phyloP scores from a whole-genome alignment of 352 stramenopile genomes.

The Phytopythium boreale region DNA sequence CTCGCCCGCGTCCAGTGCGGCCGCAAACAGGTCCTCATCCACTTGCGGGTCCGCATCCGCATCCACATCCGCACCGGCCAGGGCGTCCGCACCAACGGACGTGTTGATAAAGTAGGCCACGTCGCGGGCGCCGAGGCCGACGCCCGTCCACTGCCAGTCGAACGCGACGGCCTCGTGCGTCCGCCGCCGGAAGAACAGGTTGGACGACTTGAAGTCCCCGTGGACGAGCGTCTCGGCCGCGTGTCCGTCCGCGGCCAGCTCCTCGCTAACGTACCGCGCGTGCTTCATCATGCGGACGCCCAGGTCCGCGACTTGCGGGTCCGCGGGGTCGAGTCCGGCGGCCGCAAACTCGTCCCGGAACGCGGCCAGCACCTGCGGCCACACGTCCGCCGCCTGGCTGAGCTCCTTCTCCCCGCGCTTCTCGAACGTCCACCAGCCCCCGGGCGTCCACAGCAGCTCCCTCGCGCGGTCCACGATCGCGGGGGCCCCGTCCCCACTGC shows the following conservation, averaged over 20 bases:
- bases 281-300: slow-evolving; percentile 44
- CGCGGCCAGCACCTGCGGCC: slow-evolving; percentile 28
- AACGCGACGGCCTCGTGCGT: slow-evolving; percentile 53
- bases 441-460: slow-evolving; percentile 34
- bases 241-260: slow-evolving; percentile 28
- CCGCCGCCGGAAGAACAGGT: slow-evolving; percentile 55
- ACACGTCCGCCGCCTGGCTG: slow-evolving; percentile 31
- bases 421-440: slow-evolving; percentile 56
- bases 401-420: slow-evolving; percentile 55
- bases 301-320: slow-evolving; percentile 18
- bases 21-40: not conserved
- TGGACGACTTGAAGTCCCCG: slow-evolving; percentile 71
- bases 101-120: slow-evolving; percentile 72
- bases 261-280: slow-evolving; percentile 43
- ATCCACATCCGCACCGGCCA: slow-evolving; percentile 4
- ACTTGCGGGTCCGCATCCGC: slow-evolving; percentile 3
- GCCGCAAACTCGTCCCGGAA: slow-evolving; percentile 21
- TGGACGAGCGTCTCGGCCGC: slow-evolving; percentile 44
- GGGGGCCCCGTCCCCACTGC: not conserved
- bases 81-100: slow-evolving; percentile 49
- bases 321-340: slow-evolving; percentile 5
- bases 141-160: slow-evolving; percentile 70
- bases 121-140: slow-evolving; percentile 58
- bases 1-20: slow-evolving; percentile 20
- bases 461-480: slow-evolving; percentile 23